Base-by-base conservation (phyloP, 257 asterid genomes). In the Paulownia fortunei region DNA sequence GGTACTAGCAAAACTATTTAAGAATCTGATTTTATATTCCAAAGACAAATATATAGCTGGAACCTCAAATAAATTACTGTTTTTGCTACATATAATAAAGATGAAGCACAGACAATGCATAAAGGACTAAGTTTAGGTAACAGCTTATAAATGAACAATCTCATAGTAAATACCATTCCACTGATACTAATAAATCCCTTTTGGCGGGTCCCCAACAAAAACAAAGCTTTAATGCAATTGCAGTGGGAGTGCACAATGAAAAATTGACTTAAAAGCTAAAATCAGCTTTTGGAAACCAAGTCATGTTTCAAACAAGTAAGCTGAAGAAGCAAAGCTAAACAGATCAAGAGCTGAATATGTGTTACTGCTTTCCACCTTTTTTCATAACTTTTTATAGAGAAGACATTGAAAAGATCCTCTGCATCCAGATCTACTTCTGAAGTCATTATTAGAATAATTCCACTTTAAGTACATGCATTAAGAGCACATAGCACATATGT, bases 61-160 rank as follows among this genome's bases (percentile, higher is more conserved):
- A 55, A 68, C 24, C 59, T 8, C 9, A 49, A 58, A 19, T 44
- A 27, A 67, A 55, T 4, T 42, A 63, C 52, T 55, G 37, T 58
- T 36, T 26, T 16, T 60, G 52, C 62, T 26, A 68, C 42, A 37
- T 9, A 58, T 19, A 51, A 69, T 58, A 55, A 67, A 67, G 61
- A 36, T 67, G 60, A 41, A 54, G 69, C 47, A 27, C 30, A 32
- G 70, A 18, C 60, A 69, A 68, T 56, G 52, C 76, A 75, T 52
- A 55, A 26, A 42, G 30, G 37, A 68, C 76, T 69, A 26, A 18
- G 19, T 13, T 77, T 67, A 66, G 80, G 58, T 36, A 67, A 54
- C 54, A 3, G 46, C 46, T 3, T 24, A 62, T 12, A 30, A 34
- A 74, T 9, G 36, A 62, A 61, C 18, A 62, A 74, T 30, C 13